Base-by-base conservation (phyloP, 2,329 filamentous ascomycete species). In the Penicillium griseofulvum region DNA sequence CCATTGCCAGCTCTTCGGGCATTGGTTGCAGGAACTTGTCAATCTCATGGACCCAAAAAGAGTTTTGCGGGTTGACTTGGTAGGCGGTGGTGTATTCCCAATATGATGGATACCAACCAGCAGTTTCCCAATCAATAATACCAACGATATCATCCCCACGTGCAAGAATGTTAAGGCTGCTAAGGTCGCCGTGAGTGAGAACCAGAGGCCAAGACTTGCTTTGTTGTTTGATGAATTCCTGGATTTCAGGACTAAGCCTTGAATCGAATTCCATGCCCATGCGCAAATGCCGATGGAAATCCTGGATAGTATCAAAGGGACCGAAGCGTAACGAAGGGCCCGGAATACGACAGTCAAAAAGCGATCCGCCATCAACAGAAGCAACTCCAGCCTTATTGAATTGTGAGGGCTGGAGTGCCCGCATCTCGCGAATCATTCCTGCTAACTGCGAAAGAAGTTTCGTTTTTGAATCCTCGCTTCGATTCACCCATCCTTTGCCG, bases 161-260 rank as follows among this genome's bases (percentile, higher is more conserved):
- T 17, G 60, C 60, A 41, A 73, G 56, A 36, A 72, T 68, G 37
- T 74, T 71, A 4, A 69, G 63, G 10, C 66, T 69, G 72, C 78
- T 39, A 68, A 84, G 68, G 63, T 84, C 81, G 3, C 76, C 76
- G 67, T 84, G 80, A 1, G 80, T 80, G 55, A 84, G 78, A 1
- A 78, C 71, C 8, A 71, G 59, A 26, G 63, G 63, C 68, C 67
- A 74, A 33, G 56, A 29, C 8, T 61, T 59, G 43, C 60, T 58
- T 44, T 76, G 71, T 51, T 66, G 58, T 36, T 54, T 65, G 17
- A 75, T 72, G 12, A 77, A 59, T 7, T 73, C 61, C 39, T 75
- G 61, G 28, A 72, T 24, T n/a, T 67, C 62, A 19, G 55, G 49
- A 22, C 62, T 50, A 41, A 68, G 56, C 4, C 52, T 52, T 36